Evolutionary conservation across 1,284 basidiomycete species (phyloP).

Genomic region (Rhodotorula sp.): DNA sequence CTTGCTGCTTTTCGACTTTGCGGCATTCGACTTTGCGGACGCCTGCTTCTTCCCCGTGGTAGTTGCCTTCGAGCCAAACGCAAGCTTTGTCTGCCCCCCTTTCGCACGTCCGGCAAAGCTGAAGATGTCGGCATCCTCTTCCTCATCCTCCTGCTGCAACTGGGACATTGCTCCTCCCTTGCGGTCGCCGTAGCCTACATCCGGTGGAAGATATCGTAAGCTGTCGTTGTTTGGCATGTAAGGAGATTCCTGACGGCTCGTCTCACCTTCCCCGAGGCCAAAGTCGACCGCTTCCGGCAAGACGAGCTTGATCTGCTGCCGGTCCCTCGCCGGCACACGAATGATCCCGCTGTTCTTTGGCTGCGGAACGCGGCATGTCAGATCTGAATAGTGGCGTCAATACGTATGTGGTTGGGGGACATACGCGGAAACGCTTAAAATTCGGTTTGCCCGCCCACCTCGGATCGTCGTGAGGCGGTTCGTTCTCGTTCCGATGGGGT

Average conservation of each 20-base stretch:
- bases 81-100: slow-evolving; percentile 6
- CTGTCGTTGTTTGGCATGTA: background rate
- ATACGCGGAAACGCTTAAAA: slow-evolving; percentile 38
- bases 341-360: slow-evolving; percentile 22
- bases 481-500: slow-evolving; percentile 12
- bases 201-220: no score
- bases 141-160: slow-evolving; percentile 18
- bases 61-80: slow-evolving; percentile 3
- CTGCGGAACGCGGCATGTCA: background rate
- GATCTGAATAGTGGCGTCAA: background rate
- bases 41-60: no score
- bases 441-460: slow-evolving; percentile 31
- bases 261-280: slow-evolving; percentile 34
- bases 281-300: slow-evolving; percentile 30
- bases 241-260: background rate
- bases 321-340: slow-evolving; percentile 7
- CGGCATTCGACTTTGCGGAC: background rate
- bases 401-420: background rate
- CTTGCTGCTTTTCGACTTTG: slow-evolving; percentile 2
- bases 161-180: slow-evolving; percentile 21
- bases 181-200: slow-evolving; percentile 30
- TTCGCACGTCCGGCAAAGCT: background rate
- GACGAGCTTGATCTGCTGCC: slow-evolving; percentile 17
- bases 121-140: slow-evolving; percentile 22
- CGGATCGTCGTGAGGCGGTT: background rate